phyloP scores from a whole-genome alignment of 2,329 filamentous ascomycete species.

The Epichloe glyceriae region DNA sequence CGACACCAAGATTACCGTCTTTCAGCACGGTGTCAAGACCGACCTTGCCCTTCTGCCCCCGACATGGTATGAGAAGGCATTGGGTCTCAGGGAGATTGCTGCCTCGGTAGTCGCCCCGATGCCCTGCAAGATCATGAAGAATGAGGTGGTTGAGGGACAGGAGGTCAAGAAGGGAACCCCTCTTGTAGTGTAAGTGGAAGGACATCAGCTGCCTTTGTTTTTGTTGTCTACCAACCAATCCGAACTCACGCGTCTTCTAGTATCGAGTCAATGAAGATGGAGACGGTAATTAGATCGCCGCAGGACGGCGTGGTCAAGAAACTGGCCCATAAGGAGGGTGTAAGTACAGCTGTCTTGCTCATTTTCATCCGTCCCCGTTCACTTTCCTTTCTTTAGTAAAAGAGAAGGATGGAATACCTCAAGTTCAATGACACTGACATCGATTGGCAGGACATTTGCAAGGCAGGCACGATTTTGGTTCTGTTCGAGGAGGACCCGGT shows the following conservation, averaged over 20 bases:
- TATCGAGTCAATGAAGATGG: slow-evolving; percentile 86
- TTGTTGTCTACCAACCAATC: background rate
- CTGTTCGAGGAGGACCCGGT: slow-evolving; percentile 48
- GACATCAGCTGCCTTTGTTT: background rate
- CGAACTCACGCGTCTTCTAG: slow-evolving; percentile 19
- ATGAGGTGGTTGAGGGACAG: slow-evolving; percentile 75
- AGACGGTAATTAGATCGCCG: slow-evolving; percentile 68
- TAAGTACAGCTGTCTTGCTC: slow-evolving; percentile 28
- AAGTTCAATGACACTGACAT: background rate
- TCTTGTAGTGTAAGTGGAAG: slow-evolving; percentile 57
- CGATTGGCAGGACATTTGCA: slow-evolving; percentile 54
- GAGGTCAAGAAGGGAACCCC: slow-evolving; percentile 73
- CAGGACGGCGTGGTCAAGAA: slow-evolving; percentile 59
- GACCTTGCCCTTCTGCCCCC: slow-evolving; percentile 48
- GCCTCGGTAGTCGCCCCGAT: slow-evolving; percentile 87
- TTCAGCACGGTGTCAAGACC: slow-evolving; percentile 54
- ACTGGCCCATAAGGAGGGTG: slow-evolving; percentile 61
- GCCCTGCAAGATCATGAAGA: slow-evolving; percentile 91
- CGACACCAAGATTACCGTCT: slow-evolving; percentile 57
- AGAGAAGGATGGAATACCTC: too few relatives aligned
- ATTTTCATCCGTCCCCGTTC: background rate
- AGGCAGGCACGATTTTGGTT: slow-evolving; percentile 61
- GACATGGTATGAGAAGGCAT: slow-evolving; percentile 73
- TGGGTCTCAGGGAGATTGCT: slow-evolving; percentile 66
- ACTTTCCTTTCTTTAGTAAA: background rate